These are phyloP conservation scores for Chaetomium olivaceum DNA, from an alignment of 2,329 filamentous ascomycete species.

Conservation along the genomic window DNA sequence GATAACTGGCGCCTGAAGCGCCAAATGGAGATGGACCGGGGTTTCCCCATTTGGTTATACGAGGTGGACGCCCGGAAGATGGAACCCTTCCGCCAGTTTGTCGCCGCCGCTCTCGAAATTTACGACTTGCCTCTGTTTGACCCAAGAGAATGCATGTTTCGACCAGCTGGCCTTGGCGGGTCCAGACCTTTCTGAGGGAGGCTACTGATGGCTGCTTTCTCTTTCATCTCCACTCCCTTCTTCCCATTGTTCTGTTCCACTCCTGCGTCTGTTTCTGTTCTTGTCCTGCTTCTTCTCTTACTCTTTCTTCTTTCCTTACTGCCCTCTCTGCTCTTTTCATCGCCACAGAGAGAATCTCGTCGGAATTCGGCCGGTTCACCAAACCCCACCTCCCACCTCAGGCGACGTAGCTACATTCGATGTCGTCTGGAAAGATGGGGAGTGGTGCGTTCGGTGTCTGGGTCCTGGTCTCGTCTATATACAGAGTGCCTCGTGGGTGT, in stretches of 20 bases:
- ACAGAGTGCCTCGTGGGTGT: too few relatives aligned
- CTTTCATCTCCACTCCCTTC: not conserved
- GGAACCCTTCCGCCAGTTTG: not conserved
- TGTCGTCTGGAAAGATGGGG: too few relatives aligned
- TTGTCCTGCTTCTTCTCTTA: too few relatives aligned
- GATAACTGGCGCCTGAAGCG: constrained; percentile 10
- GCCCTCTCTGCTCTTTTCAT: too few relatives aligned
- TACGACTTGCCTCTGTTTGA: not conserved
- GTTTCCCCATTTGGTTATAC: not conserved
- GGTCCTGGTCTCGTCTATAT: too few relatives aligned
- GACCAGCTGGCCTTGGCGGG: not conserved
- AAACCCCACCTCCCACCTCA: too few relatives aligned
- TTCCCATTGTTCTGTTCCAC: not conserved
- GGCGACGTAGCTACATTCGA: too few relatives aligned
- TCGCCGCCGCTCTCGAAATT: not conserved
- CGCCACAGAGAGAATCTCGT: too few relatives aligned
- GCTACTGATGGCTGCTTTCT: not conserved
- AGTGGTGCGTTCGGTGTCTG: too few relatives aligned
- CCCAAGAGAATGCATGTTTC: not conserved
- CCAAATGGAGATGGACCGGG: not conserved
- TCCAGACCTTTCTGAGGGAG: not conserved
- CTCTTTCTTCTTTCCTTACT: too few relatives aligned
- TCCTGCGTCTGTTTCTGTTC: not conserved
- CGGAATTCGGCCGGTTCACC: too few relatives aligned
- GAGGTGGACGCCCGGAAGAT: not conserved